phyloP scores from a whole-genome alignment of 495 filamentous ascomycete genomes.

The Trichoderma gamsii region DNA sequence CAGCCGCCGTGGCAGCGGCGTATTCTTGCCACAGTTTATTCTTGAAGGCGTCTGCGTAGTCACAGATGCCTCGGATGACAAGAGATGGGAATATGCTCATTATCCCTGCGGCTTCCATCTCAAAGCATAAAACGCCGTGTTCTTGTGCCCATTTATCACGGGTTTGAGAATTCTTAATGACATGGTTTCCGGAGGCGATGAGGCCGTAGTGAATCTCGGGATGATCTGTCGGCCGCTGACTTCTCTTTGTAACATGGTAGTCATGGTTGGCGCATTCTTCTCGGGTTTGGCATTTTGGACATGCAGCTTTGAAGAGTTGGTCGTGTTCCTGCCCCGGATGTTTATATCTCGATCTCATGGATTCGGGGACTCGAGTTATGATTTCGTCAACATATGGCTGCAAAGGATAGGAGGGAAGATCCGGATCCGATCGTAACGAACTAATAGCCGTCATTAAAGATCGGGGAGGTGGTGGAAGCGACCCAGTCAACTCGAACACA shows the following conservation, averaged over 20 bases:
- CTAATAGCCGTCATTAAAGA: conserved; percentile 26
- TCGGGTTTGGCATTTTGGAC: conserved; percentile 22
- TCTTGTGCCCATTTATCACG: conserved; percentile 13
- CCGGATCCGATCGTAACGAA: conserved; percentile 24
- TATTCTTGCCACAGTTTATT: conserved; percentile 32
- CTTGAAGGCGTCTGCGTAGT: conserved; percentile 34
- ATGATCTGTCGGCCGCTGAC: too few relatives aligned
- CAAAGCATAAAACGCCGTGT: conserved; percentile 34
- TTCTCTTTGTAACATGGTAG: too few relatives aligned
- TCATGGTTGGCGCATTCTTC: too few relatives aligned
- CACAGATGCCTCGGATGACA: conserved; percentile 33
- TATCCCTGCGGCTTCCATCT: conserved; percentile 44
- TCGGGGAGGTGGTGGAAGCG: conserved; percentile 19
- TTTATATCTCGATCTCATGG: conserved; percentile 18
- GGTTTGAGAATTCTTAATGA: background rate
- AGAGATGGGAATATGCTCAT: conserved; percentile 33
- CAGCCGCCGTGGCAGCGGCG: conserved; percentile 29
- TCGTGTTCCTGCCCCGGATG: conserved; percentile 22
- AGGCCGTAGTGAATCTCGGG: conserved; percentile 15
- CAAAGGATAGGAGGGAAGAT: conserved; percentile 19
- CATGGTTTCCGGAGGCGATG: background rate
- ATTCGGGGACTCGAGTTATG: conserved; percentile 17
- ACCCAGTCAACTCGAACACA: conserved; percentile 33
- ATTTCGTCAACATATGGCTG: conserved; percentile 22
- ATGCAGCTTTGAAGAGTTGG: conserved; percentile 27